A percentile compares a stretch with the other conserved stretches of the same genome.
phyloP scores from a whole-genome alignment of 768 basidiomycete species.

The Tricholoma bakamatsutake region DNA sequence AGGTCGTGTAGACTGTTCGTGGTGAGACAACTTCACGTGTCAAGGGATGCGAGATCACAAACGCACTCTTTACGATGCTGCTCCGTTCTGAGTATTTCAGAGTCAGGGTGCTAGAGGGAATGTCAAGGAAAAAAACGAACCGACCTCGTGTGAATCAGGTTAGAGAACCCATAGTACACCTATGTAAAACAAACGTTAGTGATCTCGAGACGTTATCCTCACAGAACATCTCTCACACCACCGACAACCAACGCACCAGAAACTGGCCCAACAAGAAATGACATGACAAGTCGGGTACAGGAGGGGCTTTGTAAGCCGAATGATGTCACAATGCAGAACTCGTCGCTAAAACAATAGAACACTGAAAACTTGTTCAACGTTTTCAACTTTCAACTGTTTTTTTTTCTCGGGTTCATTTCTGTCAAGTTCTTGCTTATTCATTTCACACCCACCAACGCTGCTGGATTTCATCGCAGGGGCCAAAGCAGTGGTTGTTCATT shows the following conservation, averaged over 20 bases:
- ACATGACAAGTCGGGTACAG: too few relatives aligned
- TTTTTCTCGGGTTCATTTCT: too few relatives aligned
- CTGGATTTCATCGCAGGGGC: too few relatives aligned
- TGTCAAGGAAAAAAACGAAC: constrained; percentile 8
- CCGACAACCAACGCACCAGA: constrained; percentile 65
- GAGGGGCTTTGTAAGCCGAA: too few relatives aligned
- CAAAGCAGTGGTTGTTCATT: too few relatives aligned
- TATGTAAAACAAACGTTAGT: constrained; percentile 16
- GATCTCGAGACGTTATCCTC: background rate
- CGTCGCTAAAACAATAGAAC: too few relatives aligned
- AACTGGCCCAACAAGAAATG: constrained; percentile 58
- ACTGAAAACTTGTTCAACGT: too few relatives aligned
- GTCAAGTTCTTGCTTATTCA: too few relatives aligned
- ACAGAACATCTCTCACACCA: constrained; percentile 36
- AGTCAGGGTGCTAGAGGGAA: background rate
- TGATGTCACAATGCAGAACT: too few relatives aligned
- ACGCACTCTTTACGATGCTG: constrained; percentile 53
- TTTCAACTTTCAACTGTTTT: too few relatives aligned
- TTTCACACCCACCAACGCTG: too few relatives aligned
- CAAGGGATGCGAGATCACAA: background rate
- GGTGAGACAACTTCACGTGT: background rate
- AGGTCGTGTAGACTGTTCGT: constrained; percentile 41
- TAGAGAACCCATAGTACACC: constrained; percentile 72
- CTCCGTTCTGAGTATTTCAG: constrained; percentile 37
- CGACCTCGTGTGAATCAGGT: constrained; percentile 53